These are phyloP conservation scores for Hura crepitans DNA, from an alignment of 441 rosid genomes.

Conservation along the genomic window DNA sequence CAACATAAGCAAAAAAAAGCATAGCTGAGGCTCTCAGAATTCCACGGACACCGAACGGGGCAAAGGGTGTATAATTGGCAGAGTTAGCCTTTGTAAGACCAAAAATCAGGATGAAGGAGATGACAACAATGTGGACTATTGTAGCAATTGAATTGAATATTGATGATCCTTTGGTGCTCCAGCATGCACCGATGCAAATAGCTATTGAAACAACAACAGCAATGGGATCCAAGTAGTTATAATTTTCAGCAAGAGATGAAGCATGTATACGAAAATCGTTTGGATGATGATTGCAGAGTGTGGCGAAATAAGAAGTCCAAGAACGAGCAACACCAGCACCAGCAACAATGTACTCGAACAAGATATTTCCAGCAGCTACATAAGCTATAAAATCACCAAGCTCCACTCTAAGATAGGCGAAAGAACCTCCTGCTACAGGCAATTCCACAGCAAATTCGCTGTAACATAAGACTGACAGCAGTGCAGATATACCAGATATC, in stretches of 20 bases:
- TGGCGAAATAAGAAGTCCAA: constrained; percentile 75
- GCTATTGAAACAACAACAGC: constrained; percentile 35
- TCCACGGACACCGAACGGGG: too few relatives aligned
- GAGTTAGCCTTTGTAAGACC: too few relatives aligned
- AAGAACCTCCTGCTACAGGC: constrained; percentile 54
- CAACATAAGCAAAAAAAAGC: too few relatives aligned
- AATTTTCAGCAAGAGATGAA: constrained; percentile 33
- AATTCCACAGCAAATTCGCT: too few relatives aligned
- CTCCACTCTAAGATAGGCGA: constrained; percentile 70
- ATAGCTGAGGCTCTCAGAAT: too few relatives aligned
- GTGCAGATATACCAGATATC: constrained; percentile 51
- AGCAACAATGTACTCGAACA: constrained; percentile 56
- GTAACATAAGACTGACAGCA: constrained; percentile 72
- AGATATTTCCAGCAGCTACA: constrained; percentile 73
- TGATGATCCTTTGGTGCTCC: constrained; percentile 58
- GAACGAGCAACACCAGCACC: constrained; percentile 73
- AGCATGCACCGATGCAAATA: constrained; percentile 36
- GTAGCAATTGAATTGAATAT: constrained; percentile 51
- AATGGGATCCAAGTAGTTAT: constrained; percentile 56
- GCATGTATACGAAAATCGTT: constrained; percentile 41
- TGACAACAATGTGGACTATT: constrained; percentile 39
- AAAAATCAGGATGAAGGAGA: constrained; percentile 40
- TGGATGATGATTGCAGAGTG: constrained; percentile 50
- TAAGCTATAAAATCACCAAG: constrained; percentile 73
- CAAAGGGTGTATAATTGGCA: too few relatives aligned